Percentiles rank a stretch among this genome's conserved stretches.
Conservation (phyloP, 441 rosid species). For the Syzygium malaccense region DNA sequence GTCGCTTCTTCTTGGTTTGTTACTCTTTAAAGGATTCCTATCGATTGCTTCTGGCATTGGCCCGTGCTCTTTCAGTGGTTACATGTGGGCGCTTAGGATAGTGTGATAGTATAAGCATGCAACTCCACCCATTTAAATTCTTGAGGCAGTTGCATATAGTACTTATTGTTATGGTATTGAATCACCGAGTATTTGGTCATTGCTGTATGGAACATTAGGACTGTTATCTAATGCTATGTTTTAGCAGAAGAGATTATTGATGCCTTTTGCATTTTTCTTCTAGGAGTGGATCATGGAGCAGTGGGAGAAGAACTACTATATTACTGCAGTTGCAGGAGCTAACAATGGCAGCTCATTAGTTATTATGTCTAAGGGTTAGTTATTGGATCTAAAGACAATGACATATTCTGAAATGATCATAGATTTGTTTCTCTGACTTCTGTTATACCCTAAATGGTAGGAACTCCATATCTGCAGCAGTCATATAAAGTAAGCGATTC, state of each 20-base stretch:
- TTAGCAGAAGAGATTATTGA: background rate
- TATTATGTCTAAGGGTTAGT: conserved; percentile 13
- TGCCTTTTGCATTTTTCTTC: background rate
- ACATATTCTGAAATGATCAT: background rate
- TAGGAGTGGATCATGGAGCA: conserved; percentile 16
- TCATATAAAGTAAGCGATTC: conserved; percentile 14
- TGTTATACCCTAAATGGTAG: background rate
- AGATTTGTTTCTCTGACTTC: background rate
- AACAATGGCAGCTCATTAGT: conserved; percentile 3
- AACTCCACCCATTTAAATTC: background rate
- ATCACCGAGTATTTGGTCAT: background rate
- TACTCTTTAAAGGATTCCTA: background rate
- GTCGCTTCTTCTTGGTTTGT: background rate
- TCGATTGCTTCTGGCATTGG: background rate
- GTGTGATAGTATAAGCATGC: background rate
- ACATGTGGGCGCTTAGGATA: background rate
- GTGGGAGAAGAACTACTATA: conserved; percentile 13
- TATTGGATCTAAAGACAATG: background rate
- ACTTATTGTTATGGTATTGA: background rate
- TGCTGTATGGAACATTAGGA: background rate
- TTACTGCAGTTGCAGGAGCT: conserved; percentile 11
- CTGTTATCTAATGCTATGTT: background rate
- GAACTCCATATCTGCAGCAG: conserved; percentile 14
- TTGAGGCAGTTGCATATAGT: background rate
- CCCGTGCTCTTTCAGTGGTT: background rate